Evolutionary conservation across 1,139 yeast genomes (phyloP).

Genomic region (Debaryomyces sp.): DNA sequence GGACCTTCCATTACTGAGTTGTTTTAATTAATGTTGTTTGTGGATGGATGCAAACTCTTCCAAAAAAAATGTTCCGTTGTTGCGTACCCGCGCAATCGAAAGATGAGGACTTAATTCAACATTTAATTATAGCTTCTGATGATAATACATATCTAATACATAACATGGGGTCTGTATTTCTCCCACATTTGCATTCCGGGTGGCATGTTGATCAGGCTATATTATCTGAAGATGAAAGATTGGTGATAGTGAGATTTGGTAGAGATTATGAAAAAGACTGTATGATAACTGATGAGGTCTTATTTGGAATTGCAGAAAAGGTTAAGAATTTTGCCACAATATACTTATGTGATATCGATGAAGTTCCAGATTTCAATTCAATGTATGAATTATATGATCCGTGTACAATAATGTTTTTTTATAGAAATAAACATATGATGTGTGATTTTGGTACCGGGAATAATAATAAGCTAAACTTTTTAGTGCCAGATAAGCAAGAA

Average conservation of each 20-base stretch:
- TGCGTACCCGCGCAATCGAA: background rate
- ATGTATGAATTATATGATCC: constrained; percentile 95
- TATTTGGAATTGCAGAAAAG: constrained; percentile 78
- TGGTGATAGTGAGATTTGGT: constrained; percentile 90
- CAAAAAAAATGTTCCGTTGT: background rate
- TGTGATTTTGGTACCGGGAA: constrained; percentile 98
- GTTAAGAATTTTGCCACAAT: constrained; percentile 86
- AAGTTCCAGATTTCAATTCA: constrained; percentile 86
- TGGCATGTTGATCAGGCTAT: constrained; percentile 98
- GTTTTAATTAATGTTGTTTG: constrained; percentile 5
- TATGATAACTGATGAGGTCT: constrained; percentile 86
- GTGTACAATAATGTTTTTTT: constrained; percentile 90
- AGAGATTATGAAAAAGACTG: constrained; percentile 75
- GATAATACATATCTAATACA: background rate
- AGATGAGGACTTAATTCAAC: background rate
- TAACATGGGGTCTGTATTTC: constrained; percentile 84
- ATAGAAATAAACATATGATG: constrained; percentile 94
- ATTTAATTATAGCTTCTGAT: background rate
- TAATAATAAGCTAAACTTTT: constrained; percentile 88
- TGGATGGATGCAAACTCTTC: constrained; percentile 9
- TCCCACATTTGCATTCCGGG: constrained; percentile 86
- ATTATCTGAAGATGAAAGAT: constrained; percentile 75
- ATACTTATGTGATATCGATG: constrained; percentile 84
- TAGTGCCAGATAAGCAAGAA: constrained; percentile 80
- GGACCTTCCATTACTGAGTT: constrained; percentile 2